These are phyloP conservation scores for Ophiostoma ips DNA, from an alignment of 2,329 filamentous ascomycete species.

Conservation along the genomic window DNA sequence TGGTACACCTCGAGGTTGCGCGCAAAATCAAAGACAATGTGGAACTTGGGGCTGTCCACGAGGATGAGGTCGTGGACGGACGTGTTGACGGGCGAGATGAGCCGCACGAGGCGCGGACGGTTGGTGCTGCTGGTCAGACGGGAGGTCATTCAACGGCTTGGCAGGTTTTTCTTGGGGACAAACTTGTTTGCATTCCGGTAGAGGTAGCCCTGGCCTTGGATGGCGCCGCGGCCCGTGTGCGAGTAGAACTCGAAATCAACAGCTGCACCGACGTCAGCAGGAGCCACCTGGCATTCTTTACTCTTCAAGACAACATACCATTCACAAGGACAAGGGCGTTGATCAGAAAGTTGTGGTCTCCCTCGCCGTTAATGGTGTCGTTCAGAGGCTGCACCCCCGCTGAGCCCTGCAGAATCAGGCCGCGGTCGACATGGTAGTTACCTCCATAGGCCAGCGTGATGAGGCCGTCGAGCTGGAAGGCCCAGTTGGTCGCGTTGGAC, in stretches of 20 bases:
- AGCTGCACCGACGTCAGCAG: constrained; percentile 1
- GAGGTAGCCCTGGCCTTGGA: constrained; percentile 35
- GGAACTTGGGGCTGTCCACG: not conserved
- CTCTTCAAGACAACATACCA: constrained; percentile 14
- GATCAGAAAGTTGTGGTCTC: constrained; percentile 19
- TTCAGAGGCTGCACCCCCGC: constrained; percentile 18
- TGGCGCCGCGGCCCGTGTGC: constrained; percentile 25
- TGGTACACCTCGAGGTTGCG: not conserved
- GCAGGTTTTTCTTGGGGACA: too few relatives aligned
- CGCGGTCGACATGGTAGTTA: constrained; percentile 18
- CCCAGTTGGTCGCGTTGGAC: constrained; percentile 14
- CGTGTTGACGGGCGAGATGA: not conserved
- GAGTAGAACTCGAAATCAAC: constrained; percentile 34
- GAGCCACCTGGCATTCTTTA: too few relatives aligned
- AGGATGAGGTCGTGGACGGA: not conserved
- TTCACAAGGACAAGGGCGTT: constrained; percentile 21
- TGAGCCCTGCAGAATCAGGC: constrained; percentile 19
- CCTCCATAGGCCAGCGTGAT: constrained; percentile 20
- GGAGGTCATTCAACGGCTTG: not conserved
- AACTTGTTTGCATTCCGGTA: constrained; percentile 18
- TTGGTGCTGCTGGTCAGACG: not conserved
- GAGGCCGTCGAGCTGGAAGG: constrained; percentile 20
- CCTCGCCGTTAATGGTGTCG: constrained; percentile 21
- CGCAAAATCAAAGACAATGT: not conserved
- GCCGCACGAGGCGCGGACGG: not conserved